These are phyloP conservation scores for Capsella rubella DNA, from an alignment of 441 rosid genomes.

Conservation along the genomic window DNA sequence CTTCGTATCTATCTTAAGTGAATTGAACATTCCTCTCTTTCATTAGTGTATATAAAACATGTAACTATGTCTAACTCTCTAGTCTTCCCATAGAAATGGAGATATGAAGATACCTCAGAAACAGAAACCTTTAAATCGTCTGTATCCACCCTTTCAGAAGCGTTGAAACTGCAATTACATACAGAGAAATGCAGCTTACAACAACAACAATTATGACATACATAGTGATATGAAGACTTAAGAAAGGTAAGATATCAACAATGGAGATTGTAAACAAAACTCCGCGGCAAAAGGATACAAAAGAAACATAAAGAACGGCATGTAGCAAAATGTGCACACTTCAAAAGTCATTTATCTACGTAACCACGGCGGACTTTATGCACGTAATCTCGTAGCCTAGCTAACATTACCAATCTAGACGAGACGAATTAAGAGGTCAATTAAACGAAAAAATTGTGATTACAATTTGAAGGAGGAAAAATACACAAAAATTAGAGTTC, in stretches of 20 bases:
- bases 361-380: neutral
- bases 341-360: neutral
- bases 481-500: conserved; percentile 51
- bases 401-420: conserved; percentile 17
- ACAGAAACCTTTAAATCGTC: neutral
- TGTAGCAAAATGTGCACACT: neutral
- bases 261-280: conserved; percentile 24
- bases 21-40: conserved; percentile 35
- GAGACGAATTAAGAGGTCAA: conserved; percentile 17
- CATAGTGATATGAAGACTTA: neutral
- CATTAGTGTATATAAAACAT: conserved; percentile 31
- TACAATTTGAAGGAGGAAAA: neutral
- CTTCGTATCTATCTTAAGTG: conserved; percentile 58
- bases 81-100: conserved; percentile 37
- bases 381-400: neutral
- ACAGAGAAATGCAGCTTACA: conserved; percentile 9
- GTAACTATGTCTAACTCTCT: conserved; percentile 36
- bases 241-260: neutral
- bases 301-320: neutral
- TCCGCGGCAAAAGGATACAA: conserved; percentile 8
- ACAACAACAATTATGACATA: neutral
- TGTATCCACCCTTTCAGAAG: conserved; percentile 5
- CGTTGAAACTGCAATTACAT: conserved; percentile 5
- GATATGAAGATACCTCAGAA: conserved; percentile 37
- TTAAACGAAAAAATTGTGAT: neutral